These are phyloP conservation scores for Corymbia citriodora DNA, from an alignment of 441 rosid genomes.

Conservation along the genomic window DNA sequence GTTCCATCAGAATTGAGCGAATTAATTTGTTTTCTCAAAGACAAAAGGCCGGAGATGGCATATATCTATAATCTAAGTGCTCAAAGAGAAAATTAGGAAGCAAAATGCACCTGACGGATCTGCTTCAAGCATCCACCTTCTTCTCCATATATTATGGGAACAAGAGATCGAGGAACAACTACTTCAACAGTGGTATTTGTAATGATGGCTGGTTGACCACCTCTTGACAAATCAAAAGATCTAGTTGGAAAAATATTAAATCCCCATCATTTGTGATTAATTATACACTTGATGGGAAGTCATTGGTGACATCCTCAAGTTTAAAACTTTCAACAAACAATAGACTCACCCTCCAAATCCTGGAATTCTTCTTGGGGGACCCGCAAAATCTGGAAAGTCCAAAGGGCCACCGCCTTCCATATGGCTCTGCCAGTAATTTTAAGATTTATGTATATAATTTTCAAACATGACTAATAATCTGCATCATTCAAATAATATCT, in stretches of 20 bases:
- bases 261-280: not conserved
- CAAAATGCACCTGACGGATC: conserved; percentile 51
- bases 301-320: not conserved
- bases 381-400: conserved; percentile 49
- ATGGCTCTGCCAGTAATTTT: conserved; percentile 34
- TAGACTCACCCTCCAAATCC: conserved; percentile 53
- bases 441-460: conserved; percentile 3
- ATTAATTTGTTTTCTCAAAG: not conserved
- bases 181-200: conserved; percentile 76
- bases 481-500: not conserved
- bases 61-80: not conserved
- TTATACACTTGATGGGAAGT: not conserved
- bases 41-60: not conserved
- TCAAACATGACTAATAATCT: not conserved
- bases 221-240: conserved; percentile 18
- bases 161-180: conserved; percentile 62
- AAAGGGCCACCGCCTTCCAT: conserved; percentile 34
- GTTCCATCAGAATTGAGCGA: not conserved
- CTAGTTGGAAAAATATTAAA: not conserved
- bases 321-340: not conserved
- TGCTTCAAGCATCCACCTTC: conserved; percentile 73
- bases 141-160: conserved; percentile 64
- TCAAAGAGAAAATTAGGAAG: not conserved
- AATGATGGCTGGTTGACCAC: conserved; percentile 52
- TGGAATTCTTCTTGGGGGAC: conserved; percentile 42